Evolutionary conservation across 2,329 filamentous ascomycete genomes (phyloP).

Genomic region (Fusarium mundagurra): DNA sequence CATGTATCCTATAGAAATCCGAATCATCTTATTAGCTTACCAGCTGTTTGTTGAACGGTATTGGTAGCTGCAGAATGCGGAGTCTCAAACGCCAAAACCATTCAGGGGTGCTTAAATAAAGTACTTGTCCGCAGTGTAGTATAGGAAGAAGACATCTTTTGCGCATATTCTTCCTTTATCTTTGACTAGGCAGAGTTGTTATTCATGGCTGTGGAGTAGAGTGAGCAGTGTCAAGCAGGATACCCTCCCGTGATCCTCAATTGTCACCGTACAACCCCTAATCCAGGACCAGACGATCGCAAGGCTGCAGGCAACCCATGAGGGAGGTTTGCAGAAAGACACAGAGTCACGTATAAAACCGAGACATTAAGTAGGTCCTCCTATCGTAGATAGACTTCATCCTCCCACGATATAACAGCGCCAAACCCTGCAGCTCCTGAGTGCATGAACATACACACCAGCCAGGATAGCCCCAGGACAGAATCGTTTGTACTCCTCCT

Average conservation of each 20-base stretch:
- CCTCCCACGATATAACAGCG: neutral
- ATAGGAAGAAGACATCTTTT: neutral
- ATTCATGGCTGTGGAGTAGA: neutral
- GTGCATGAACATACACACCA: neutral
- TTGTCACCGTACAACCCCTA: neutral
- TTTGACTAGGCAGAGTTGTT: neutral
- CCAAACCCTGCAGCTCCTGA: neutral
- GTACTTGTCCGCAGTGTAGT: neutral
- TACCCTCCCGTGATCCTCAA: neutral
- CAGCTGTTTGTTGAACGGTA: neutral
- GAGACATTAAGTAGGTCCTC: neutral
- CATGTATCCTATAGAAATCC: neutral
- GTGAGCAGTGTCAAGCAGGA: neutral
- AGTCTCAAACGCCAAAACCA: neutral
- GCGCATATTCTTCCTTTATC: neutral
- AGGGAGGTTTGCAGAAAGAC: neutral
- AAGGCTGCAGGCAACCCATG: neutral
- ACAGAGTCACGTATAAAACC: neutral
- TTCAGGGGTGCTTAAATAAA: neutral
- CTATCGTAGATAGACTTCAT: neutral
- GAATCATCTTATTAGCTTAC: neutral
- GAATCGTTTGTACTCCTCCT: neutral
- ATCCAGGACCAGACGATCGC: neutral
- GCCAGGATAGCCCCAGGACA: neutral
- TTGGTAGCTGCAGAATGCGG: neutral